Percentiles rank a stretch among this genome's conserved stretches.
These are phyloP conservation scores for Populus hybrid DNA, from an alignment of 441 rosid species.

Conservation along the genomic window DNA sequence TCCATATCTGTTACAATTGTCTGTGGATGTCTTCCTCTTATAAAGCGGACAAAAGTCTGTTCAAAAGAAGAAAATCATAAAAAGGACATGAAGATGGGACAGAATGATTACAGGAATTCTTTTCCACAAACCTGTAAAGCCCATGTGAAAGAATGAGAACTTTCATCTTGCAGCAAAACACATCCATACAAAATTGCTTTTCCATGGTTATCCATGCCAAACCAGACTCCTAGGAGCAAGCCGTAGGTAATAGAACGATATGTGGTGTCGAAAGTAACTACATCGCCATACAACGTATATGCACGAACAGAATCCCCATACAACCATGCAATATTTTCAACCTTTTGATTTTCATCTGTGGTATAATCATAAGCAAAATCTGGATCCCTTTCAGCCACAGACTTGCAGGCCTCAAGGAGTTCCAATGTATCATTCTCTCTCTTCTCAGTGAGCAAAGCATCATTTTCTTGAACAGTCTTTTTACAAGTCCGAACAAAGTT, in stretches of 20 bases:
- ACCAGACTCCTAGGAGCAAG: constrained; percentile 70
- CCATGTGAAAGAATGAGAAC: constrained; percentile 62
- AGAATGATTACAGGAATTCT: constrained; percentile 28
- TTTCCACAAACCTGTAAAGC: constrained; percentile 84
- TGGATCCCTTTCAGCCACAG: constrained; percentile 52
- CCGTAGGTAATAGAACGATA: constrained; percentile 83
- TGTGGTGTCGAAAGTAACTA: constrained; percentile 63
- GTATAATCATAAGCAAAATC: constrained; percentile 65
- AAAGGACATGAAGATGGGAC: constrained; percentile 25
- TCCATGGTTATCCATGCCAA: constrained; percentile 77
- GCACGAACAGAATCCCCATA: constrained; percentile 63
- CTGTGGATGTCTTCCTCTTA: constrained; percentile 78
- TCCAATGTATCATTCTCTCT: constrained; percentile 66
- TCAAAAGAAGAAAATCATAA: constrained; percentile 39
- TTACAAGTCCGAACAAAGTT: constrained; percentile 81
- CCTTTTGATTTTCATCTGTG: constrained; percentile 56
- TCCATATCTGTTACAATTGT: constrained; percentile 83
- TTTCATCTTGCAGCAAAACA: constrained; percentile 81
- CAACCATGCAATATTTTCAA: constrained; percentile 87
- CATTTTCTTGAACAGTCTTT: constrained; percentile 81
- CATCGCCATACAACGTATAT: constrained; percentile 63
- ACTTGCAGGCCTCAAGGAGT: constrained; percentile 78
- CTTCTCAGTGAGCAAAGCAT: constrained; percentile 73
- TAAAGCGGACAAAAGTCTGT: constrained; percentile 78
- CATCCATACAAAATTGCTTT: constrained; percentile 69